phyloP scores from a whole-genome alignment of 2,329 filamentous ascomycete genomes.

The Diaporthe humulicola region DNA sequence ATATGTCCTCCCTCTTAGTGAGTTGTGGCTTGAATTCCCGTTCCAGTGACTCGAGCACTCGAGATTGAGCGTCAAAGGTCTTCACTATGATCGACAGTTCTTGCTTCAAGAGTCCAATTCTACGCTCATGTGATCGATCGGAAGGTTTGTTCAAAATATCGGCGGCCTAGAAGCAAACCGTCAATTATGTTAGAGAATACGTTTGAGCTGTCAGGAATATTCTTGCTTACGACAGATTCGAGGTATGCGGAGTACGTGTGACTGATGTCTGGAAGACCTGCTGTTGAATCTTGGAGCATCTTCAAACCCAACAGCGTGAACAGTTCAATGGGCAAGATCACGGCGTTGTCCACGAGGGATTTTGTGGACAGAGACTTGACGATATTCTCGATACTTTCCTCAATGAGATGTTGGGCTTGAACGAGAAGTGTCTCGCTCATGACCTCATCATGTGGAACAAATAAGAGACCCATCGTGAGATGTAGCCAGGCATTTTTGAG shows the following conservation, averaged over 20 bases:
- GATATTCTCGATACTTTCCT: not conserved
- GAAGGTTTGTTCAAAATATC: not conserved
- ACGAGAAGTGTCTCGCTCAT: not conserved
- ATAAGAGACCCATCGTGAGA: slow-evolving; percentile 1
- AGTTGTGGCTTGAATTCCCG: not conserved
- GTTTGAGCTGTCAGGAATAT: not conserved
- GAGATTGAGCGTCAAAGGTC: not conserved
- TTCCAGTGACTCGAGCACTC: not conserved
- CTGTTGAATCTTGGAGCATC: slow-evolving; percentile 55
- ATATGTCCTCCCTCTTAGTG: no score
- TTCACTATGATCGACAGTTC: not conserved
- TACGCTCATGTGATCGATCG: not conserved
- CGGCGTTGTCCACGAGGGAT: slow-evolving; percentile 26
- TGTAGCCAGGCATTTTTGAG: slow-evolving; percentile 19
- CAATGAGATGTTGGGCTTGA: not conserved
- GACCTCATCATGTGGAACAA: not conserved
- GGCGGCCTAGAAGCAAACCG: not conserved
- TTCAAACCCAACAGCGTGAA: slow-evolving; percentile 55
- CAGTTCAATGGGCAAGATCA: slow-evolving; percentile 58
- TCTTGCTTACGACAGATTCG: slow-evolving; percentile 48
- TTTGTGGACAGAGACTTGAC: not conserved
- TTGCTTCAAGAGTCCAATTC: not conserved
- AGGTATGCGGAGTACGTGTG: slow-evolving; percentile 59
- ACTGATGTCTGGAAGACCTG: slow-evolving; percentile 53
- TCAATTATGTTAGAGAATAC: not conserved